Evolutionary conservation across 805 yeast genomes (phyloP).

Genomic region (Candida lessepsii): DNA sequence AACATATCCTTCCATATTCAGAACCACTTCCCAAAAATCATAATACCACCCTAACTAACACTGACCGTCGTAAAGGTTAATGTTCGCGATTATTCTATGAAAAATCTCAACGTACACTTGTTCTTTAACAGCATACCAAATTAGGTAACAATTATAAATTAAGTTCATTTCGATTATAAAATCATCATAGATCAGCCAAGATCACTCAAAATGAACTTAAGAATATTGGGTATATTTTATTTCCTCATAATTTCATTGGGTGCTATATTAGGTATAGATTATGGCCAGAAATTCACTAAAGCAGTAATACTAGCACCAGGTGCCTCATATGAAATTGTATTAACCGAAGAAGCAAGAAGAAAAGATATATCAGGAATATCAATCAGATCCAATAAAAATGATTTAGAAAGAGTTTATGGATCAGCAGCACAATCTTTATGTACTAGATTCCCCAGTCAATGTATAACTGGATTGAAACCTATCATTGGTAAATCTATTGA

Average conservation of each 20-base stretch:
- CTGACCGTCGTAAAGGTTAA: too few relatives aligned
- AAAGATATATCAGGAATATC: slow-evolving; percentile 83
- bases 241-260: slow-evolving; percentile 30
- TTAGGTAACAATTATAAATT: too few relatives aligned
- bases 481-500: slow-evolving; percentile 64
- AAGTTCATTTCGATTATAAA: too few relatives aligned
- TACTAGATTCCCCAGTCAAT: slow-evolving; percentile 69
- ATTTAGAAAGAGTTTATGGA: slow-evolving; percentile 73
- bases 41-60: too few relatives aligned
- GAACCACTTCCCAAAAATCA: too few relatives aligned
- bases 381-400: slow-evolving; percentile 43
- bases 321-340: slow-evolving; percentile 79
- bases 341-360: slow-evolving; percentile 88
- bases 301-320: slow-evolving; percentile 90
- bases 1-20: too few relatives aligned
- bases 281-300: slow-evolving; percentile 84
- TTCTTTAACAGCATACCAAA: too few relatives aligned
- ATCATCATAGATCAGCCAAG: neutral
- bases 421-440: slow-evolving; percentile 68
- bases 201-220: slow-evolving; percentile 11
- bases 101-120: too few relatives aligned
- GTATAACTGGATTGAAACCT: slow-evolving; percentile 66
- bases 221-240: slow-evolving; percentile 11
- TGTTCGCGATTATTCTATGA: too few relatives aligned
- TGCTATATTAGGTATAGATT: slow-evolving; percentile 85